A percentile compares a stretch with the other conserved stretches of the same genome.
Evolutionary conservation across 352 stramenopile species (phyloP).

Genomic region (Globisporangium cylindrosporum): DNA sequence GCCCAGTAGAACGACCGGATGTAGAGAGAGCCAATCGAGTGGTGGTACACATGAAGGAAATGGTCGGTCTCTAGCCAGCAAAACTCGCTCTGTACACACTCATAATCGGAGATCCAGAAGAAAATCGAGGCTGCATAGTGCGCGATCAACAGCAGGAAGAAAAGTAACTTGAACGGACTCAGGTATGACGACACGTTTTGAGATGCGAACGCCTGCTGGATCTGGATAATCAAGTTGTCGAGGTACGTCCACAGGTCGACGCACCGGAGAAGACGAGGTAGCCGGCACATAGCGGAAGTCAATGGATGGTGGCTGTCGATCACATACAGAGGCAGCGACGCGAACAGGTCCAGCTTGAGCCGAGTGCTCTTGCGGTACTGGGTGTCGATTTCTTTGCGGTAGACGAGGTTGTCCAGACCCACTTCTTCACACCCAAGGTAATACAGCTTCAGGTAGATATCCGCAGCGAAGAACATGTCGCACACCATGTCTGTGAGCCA

Average conservation of each 20-base stretch:
- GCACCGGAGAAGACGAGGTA: slow-evolving; percentile 57
- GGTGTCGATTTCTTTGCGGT: slow-evolving; percentile 27
- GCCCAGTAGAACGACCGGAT: slow-evolving; percentile 73
- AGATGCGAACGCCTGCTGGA: slow-evolving; percentile 64
- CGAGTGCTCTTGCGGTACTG: slow-evolving; percentile 39
- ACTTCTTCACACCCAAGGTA: slow-evolving; percentile 56
- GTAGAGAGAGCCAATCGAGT: slow-evolving; percentile 50
- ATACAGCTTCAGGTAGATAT: slow-evolving; percentile 71
- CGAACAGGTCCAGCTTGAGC: slow-evolving; percentile 49
- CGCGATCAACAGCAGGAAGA: slow-evolving; percentile 58
- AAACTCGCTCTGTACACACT: slow-evolving; percentile 33
- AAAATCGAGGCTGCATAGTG: slow-evolving; percentile 71
- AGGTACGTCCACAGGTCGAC: slow-evolving; percentile 52
- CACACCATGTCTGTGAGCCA: slow-evolving; percentile 46
- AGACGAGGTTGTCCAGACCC: slow-evolving; percentile 42
- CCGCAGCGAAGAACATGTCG: slow-evolving; percentile 44
- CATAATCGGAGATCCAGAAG: slow-evolving; percentile 61
- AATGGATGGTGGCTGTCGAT: slow-evolving; percentile 21
- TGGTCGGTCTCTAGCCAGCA: slow-evolving; percentile 68
- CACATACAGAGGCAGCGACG: slow-evolving; percentile 60
- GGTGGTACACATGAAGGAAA: slow-evolving; percentile 57
- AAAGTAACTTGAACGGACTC: slow-evolving; percentile 62
- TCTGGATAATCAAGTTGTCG: slow-evolving; percentile 64
- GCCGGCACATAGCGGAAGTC: slow-evolving; percentile 34
- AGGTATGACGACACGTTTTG: slow-evolving; percentile 68